phyloP scores from a whole-genome alignment of 2,329 filamentous ascomycete species.

The Aspergillus fijiensis region DNA sequence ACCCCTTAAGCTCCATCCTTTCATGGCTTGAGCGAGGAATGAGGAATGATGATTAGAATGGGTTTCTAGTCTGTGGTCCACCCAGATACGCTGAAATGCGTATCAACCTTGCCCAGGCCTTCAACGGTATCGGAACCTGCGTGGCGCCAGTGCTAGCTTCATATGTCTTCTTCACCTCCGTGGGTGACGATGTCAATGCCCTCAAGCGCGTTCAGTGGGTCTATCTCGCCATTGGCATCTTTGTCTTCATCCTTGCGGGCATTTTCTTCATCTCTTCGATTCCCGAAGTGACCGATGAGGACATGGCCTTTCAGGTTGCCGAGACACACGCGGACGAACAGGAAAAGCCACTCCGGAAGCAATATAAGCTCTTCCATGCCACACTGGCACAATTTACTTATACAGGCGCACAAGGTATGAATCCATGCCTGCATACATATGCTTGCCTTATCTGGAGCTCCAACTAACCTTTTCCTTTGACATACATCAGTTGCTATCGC shows the following conservation, averaged over 20 bases:
- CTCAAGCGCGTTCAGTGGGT: constrained; percentile 74
- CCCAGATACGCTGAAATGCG: constrained; percentile 72
- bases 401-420: constrained; percentile 67
- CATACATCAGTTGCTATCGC: constrained; percentile 44
- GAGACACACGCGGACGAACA: constrained; percentile 57
- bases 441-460: background rate
- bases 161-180: constrained; percentile 68
- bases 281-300: constrained; percentile 70
- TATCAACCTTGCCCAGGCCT: constrained; percentile 74
- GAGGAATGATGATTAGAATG: constrained; percentile 33
- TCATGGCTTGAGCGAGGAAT: background rate
- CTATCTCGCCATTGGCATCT: constrained; percentile 75
- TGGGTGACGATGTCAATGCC: constrained; percentile 57
- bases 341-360: constrained; percentile 63
- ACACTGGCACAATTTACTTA: constrained; percentile 77
- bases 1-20: too few species aligned
- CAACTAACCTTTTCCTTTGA: constrained; percentile 15
- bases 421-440: background rate
- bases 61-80: constrained; percentile 64
- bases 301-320: constrained; percentile 64
- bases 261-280: constrained; percentile 68
- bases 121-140: constrained; percentile 74
- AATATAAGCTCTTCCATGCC: constrained; percentile 74
- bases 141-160: constrained; percentile 71
- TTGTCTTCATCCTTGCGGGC: constrained; percentile 65